Base-by-base conservation (phyloP, 805 yeast species). In the Starmerella asiatica region DNA sequence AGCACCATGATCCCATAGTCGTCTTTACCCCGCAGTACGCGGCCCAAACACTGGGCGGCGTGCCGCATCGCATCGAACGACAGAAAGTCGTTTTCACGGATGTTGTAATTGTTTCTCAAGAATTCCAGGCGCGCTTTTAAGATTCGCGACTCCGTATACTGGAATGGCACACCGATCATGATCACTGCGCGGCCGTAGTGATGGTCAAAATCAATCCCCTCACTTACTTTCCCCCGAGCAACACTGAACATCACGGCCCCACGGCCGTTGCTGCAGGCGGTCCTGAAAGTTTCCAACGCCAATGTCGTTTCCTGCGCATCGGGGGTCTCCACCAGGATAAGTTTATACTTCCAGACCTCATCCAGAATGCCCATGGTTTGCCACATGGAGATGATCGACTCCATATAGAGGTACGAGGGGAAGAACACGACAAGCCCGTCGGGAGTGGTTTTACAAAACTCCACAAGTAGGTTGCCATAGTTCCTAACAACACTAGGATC, bases 31-130 rank as follows among this genome's bases (percentile, higher is more conserved):
- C 99, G 74, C 47, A 91, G 64, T 39, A 91, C 98, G 56, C 99
- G 75, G 9, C 99, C 99, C 54, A 91, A 63, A 62, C 99, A 91
- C 60, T 91, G 99, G 0, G 99, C 97, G 3, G 97, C 99, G 63
- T 91, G 99, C 56, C 99, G 75, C 98, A 91, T 91, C 12, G 99
- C 99, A 61, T 91, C 99, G 68, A 91, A 91, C 9, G 97, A 86
- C 29, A 91, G 58, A 56, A 91, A 91, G 54, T 91, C 98, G 56
- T 83, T 85, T 54, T 91, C 98, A 47, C 84, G 71, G 40, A 91
- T 88, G 53, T 85, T 93, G 57, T 74, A 88, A 53, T 85, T 86
- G 56, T 91, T 97, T 49, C 97, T 68, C 57, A 91, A 61, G 54
- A 91, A 91, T 60, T 91, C 98, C 33, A 91, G 65, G 37, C 99